Base-by-base conservation (phyloP, 768 basidiomycete genomes). In the Mycena epipterygia region DNA sequence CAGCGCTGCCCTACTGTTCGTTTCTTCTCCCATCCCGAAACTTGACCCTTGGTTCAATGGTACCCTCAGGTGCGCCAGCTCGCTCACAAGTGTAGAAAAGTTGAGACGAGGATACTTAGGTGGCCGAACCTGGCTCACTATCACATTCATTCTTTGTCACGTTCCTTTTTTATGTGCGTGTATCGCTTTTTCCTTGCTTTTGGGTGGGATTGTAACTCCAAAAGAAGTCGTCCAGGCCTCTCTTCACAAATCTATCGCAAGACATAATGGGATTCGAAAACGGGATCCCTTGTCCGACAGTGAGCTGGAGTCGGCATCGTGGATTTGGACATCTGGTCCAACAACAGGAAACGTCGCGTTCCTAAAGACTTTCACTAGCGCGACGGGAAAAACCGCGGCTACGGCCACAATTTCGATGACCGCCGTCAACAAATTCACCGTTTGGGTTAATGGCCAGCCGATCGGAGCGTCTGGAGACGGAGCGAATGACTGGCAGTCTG, bases 61-160 rank as follows among this genome's bases (percentile, higher is more conserved):
- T 25, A 32, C 59, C 67, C 51, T 23, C 59, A 53, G 66, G 66
- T 67, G 32, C 42, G 44, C 19, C 19, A 14, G 6, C 5, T 29
- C 25, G 30, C 33, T 33, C 14, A 13, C 33, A 25, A 5, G 23
- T 23, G 33, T 23, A 56, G 25, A 25, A 30, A 30, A 41, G 29
- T 42, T 60, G 29, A 61, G 3, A 33, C 59, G 46, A 37, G 30
- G 21, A 30, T 37, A 23, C 19, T 69, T 17, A 69, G 68, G 61
- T 42, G 46, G 68, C 32, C 61, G 68, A 62, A 33, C 25, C n/a
- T 56, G 68, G 61, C 55, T 69, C 61, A 16, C 58, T 12, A n/a
- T 69, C 33, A 58, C 68, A 51, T 41, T 69, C 68, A 63, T 69
- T 69, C 41, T 48, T 51, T 58, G 42, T 35, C 39, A 69, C 68